Evolutionary conservation across 768 basidiomycete species (phyloP), one percentile per base, ranked within the genome.

Genomic region (Holtermannia corniformis): DNA sequence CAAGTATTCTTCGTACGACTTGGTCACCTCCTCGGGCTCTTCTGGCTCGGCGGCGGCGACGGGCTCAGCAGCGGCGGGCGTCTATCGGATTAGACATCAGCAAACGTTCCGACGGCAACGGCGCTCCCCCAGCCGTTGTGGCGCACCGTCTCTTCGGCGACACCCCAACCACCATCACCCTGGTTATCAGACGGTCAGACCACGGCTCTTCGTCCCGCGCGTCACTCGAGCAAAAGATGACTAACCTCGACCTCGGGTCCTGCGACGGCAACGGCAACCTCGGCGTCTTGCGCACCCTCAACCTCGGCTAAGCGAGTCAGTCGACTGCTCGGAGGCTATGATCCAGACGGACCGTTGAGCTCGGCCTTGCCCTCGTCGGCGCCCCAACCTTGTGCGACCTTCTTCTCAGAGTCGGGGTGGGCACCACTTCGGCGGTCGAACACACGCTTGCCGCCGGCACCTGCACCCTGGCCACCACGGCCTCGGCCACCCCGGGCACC

Each of bases 381-480:
- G 59, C 93, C 93, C 93, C 93, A 97, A 60, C 84, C 85, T 69
- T 89, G 86, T 72, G 88, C 85, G 64, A 92, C 76, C 77, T 88
- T 89, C 80, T 96, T 97, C 62, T 91, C 87, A 43, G 87, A 85
- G 75, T 97, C 93, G 72, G 87, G 91, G 61, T 51, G 54, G 52
- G 58, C 55, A 53, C 54, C 51, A 51, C 58, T 65, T 48, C 51
- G 56, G 49, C 62, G 88, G 75, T 78, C 86, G 77, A 93, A 91
- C 70, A 81, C 81, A 59, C 65, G 68, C 49, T 62, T 57, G 53
- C 62, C 67, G 60, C 59, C 67, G 49, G 49, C 56, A 51, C 51
- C 63, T 55, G 59, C 80, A 37, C 62, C 62, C 10, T 81, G 77
- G 19, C 71, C 70, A 62, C 71, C 72, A 58, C 74, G 77, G 49